Conservation (phyloP, 306 rosid species). For the Sophora flavescens region DNA sequence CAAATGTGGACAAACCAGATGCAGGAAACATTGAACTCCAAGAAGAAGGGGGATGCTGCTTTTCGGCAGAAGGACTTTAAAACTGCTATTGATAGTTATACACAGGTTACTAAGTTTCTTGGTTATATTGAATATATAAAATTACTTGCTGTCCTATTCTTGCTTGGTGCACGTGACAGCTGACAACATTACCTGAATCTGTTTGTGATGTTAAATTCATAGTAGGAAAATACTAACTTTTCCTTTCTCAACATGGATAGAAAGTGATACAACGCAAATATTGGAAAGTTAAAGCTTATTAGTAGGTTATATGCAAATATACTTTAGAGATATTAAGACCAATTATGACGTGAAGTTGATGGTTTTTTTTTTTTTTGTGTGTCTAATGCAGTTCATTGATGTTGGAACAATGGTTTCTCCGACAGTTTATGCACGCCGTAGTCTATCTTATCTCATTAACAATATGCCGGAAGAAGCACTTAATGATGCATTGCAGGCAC, state of each 20-base stretch:
- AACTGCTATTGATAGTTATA: conserved; percentile 78
- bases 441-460: conserved; percentile 76
- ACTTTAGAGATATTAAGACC: conserved; percentile 1
- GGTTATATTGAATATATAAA: conserved; percentile 9
- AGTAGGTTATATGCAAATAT: no score
- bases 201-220: conserved; percentile 1
- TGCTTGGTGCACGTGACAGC: neutral
- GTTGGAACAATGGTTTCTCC: conserved; percentile 96
- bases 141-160: conserved; percentile 26
- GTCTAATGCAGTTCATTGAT: conserved; percentile 73
- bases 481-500: conserved; percentile 82
- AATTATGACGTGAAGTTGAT: conserved; percentile 45
- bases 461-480: conserved; percentile 87
- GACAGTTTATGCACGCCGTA: conserved; percentile 89
- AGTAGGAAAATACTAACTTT: neutral
- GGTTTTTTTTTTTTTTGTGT: no score
- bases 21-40: conserved; percentile 91
- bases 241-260: neutral
- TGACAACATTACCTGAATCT: neutral
- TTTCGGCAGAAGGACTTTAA: conserved; percentile 81
- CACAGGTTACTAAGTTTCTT: conserved; percentile 62
- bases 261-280: neutral
- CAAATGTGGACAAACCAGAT: conserved; percentile 99
- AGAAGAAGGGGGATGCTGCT: conserved; percentile 90
- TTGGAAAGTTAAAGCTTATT: neutral